phyloP scores from a whole-genome alignment of 768 basidiomycete genomes.

The Myochromella boudieri region DNA sequence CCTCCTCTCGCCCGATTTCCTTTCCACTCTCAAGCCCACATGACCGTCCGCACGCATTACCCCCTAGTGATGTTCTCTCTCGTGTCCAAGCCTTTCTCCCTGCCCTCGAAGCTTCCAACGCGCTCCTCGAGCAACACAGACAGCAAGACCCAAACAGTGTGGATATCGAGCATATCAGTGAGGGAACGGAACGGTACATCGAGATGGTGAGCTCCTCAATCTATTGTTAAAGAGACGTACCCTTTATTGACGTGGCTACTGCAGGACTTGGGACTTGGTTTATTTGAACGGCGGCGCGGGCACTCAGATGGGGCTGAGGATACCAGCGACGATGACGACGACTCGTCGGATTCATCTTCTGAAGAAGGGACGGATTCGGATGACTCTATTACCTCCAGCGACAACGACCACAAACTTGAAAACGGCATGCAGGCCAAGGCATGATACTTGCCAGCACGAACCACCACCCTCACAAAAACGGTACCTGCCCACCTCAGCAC shows the following conservation, averaged over 20 bases:
- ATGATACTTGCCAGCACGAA: no score
- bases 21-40: background rate
- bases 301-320: background rate
- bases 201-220: conserved; percentile 59
- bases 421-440: no score
- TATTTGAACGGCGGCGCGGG: conserved; percentile 46
- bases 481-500: no score
- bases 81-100: conserved; percentile 70
- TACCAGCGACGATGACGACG: conserved; percentile 25
- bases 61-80: conserved; percentile 53
- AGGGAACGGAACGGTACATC: conserved; percentile 51
- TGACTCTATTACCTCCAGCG: no score
- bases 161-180: conserved; percentile 66
- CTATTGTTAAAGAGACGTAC: background rate
- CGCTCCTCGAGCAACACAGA: conserved; percentile 42
- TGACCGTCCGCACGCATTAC: conserved; percentile 26
- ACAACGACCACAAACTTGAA: no score
- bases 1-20: background rate
- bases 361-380: no score
- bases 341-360: no score
- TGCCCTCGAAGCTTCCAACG: conserved; percentile 64
- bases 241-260: background rate
- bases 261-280: conserved; percentile 65
- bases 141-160: conserved; percentile 50
- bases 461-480: no score